Conservation (phyloP, 164 flowering plant species). For the Buxus sempervirens region DNA sequence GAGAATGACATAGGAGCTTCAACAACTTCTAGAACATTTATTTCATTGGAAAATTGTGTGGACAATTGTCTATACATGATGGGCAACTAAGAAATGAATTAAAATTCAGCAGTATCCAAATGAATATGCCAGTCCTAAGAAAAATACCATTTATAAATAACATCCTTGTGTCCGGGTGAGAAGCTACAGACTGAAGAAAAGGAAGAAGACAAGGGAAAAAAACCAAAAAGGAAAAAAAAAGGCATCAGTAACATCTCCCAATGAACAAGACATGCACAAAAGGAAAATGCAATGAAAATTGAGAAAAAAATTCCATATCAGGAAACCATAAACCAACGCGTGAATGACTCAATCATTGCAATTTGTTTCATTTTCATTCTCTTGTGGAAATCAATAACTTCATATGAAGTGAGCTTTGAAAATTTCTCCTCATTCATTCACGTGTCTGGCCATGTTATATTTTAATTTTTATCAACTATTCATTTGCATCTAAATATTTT, state of each 20-base stretch:
- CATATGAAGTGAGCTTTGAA: too few relatives aligned
- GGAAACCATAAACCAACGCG: not conserved
- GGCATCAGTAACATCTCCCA: conserved; percentile 1
- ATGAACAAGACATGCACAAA: conserved; percentile 1
- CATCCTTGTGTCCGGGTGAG: conserved; percentile 73
- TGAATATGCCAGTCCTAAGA: not conserved
- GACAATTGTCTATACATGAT: not conserved
- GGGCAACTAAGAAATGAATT: not conserved
- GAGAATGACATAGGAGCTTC: too few relatives aligned
- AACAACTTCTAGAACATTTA: too few relatives aligned
- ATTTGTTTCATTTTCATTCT: not conserved
- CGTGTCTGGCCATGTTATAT: too few relatives aligned
- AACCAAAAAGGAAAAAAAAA: not conserved
- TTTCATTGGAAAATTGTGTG: too few relatives aligned
- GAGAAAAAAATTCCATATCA: not conserved
- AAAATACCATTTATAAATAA: conserved; percentile 71
- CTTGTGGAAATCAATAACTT: not conserved
- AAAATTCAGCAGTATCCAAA: not conserved
- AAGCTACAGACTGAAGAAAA: conserved; percentile 69
- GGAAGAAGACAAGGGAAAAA: not conserved
- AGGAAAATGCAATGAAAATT: not conserved
- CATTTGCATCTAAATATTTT: too few relatives aligned
- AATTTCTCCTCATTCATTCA: too few relatives aligned
- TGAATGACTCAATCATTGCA: not conserved
- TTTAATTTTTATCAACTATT: too few relatives aligned